These are phyloP conservation scores for Crithidia brevicula DNA, from an alignment of 208 protist genomes.

Conservation along the genomic window DNA sequence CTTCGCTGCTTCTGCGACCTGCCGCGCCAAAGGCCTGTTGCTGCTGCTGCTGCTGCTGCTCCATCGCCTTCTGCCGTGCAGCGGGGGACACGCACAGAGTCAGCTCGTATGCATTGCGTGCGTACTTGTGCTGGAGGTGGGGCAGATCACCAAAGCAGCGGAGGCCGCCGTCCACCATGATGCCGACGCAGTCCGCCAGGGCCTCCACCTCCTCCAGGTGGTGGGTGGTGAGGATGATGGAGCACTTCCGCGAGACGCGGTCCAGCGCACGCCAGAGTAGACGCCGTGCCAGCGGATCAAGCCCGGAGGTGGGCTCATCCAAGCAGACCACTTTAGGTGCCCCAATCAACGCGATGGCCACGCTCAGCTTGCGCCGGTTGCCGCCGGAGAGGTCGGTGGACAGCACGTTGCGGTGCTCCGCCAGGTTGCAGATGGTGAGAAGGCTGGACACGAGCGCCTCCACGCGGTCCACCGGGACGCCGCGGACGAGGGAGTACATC, in stretches of 20 bases:
- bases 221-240: slow-evolving; percentile 90
- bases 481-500: slow-evolving; percentile 87
- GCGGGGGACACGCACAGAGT: slow-evolving; percentile 42
- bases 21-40: background rate
- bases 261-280: slow-evolving; percentile 76
- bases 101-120: slow-evolving; percentile 79
- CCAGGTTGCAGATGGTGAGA: slow-evolving; percentile 35
- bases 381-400: slow-evolving; percentile 56
- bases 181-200: slow-evolving; percentile 79
- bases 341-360: slow-evolving; percentile 82
- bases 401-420: slow-evolving; percentile 39
- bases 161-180: slow-evolving; percentile 91
- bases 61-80: slow-evolving; percentile 6
- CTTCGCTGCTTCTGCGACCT: background rate
- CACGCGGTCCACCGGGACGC: slow-evolving; percentile 36
- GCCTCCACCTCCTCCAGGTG: slow-evolving; percentile 93
- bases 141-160: slow-evolving; percentile 82
- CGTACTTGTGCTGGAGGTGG: slow-evolving; percentile 87
- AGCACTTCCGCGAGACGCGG: slow-evolving; percentile 48
- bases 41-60: background rate
- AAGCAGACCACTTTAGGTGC: slow-evolving; percentile 64
- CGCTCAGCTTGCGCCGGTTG: slow-evolving; percentile 78
- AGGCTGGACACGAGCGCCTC: slow-evolving; percentile 37
- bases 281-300: slow-evolving; percentile 69
- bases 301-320: slow-evolving; percentile 78